These are phyloP conservation scores for Phalaenopsis hybrid DNA, from an alignment of 116 monocot genomes.

Conservation along the genomic window DNA sequence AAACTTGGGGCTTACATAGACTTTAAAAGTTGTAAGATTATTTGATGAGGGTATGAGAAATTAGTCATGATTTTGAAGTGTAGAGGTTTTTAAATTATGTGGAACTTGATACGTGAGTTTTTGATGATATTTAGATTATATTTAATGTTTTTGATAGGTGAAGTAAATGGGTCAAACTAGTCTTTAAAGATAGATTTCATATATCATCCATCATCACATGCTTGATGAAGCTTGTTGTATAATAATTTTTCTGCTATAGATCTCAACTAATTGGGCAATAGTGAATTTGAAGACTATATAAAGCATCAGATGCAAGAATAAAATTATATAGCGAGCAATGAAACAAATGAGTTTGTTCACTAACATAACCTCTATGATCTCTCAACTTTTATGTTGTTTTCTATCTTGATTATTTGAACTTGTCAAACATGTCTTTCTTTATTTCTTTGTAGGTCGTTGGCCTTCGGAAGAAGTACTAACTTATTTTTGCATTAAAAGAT, in stretches of 20 bases:
- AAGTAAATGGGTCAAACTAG: too few species aligned
- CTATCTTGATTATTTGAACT: not conserved
- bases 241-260: not conserved
- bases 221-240: not conserved
- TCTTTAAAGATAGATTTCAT: too few species aligned
- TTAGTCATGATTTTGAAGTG: too few species aligned
- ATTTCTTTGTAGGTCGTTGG: constrained; percentile 63
- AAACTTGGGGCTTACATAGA: too few species aligned
- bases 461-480: constrained; percentile 97
- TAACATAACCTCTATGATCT: not conserved
- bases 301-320: not conserved
- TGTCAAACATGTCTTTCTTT: not conserved
- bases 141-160: too few species aligned
- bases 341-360: not conserved
- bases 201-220: not conserved
- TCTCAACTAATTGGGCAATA: not conserved
- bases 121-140: too few species aligned
- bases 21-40: too few species aligned
- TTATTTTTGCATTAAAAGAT: constrained; percentile 59
- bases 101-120: too few species aligned
- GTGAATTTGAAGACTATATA: not conserved
- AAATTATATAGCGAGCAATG: not conserved
- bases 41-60: too few species aligned
- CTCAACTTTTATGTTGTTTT: not conserved
- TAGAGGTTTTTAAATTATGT: too few species aligned